Evolutionary conservation across 495 filamentous ascomycete genomes (phyloP), one percentile per base, ranked within the genome.

Genomic region (Neurospora sp.): DNA sequence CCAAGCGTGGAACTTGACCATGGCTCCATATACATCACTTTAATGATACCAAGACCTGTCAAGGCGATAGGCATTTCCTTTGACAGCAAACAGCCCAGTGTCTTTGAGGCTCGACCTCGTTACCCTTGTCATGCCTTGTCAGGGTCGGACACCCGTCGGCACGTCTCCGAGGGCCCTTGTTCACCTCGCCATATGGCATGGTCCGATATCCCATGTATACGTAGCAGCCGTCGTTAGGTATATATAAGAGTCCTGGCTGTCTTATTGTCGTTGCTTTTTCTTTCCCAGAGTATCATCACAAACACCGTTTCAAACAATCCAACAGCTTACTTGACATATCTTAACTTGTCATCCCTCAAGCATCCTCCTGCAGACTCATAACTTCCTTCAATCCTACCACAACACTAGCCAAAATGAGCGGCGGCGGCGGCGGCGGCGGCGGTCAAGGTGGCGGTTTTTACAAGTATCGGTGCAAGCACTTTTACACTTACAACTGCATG

Each of bases 381-480:
- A 14, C 27, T 37, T 66, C 8, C 7, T 9, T 4, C 2, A 16
- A 35, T 62, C 54, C 12, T 31, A 62, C 1, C 11, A 59, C 48
- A 14, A 31, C 27, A 66, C 14, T 66, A 66, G 23, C 54, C 54
- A 66, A 18, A 18, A 66, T 66, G 54, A 66, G 54, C 48, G 23
- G 6, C 54, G 54, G 54, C 54, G 54, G 54, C 54, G 54, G n/a
- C n/a, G n/a, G n/a, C 54, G 54, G 54, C 54, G 54, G 54, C 54
- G 54, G 54, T 18, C 54, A 66, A 66, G 85, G 87, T 54, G 84
- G 85, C 75, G 86, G 88, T 72, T 89, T 84, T 75, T 89, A 88
- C 78, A 88, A 85, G 81, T 90, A 86, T 77, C 83, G 86, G 35
- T 90, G 88, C 86, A 90, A 89, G 78, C 83, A 89, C 80, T 90